Conservation (phyloP, 208 protist genomes). For the Wallacemonas sp. region DNA sequence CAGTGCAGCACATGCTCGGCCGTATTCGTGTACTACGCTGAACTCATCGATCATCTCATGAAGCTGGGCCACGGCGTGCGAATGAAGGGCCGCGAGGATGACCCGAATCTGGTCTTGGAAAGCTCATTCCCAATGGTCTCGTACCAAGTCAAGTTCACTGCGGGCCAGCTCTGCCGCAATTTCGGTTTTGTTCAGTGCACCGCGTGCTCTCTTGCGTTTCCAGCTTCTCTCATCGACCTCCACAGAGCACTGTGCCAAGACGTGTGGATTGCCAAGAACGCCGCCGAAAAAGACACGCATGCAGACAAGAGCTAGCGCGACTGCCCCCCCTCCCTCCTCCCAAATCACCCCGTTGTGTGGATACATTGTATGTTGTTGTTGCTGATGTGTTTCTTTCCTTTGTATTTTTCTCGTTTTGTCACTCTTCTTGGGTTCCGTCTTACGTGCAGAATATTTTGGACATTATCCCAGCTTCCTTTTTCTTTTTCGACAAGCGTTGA, state of each 20-base stretch:
- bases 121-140: slow-evolving; percentile 39
- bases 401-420: too few species aligned
- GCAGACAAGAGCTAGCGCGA: too few species aligned
- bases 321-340: too few species aligned
- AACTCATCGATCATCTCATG: slow-evolving; percentile 57
- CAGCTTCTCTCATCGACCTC: slow-evolving; percentile 19
- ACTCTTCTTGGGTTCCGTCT: too few species aligned
- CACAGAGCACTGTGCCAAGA: slow-evolving; percentile 33
- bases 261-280: neutral
- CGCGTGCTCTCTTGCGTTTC: slow-evolving; percentile 37
- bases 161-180: slow-evolving; percentile 31
- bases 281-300: neutral
- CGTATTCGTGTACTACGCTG: slow-evolving; percentile 66
- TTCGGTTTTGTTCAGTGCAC: slow-evolving; percentile 44
- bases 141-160: slow-evolving; percentile 57
- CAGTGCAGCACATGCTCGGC: slow-evolving; percentile 42
- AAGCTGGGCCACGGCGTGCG: slow-evolving; percentile 27
- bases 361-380: too few species aligned
- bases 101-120: slow-evolving; percentile 5
- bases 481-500: neutral
- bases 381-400: too few species aligned
- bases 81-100: neutral
- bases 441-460: too few species aligned
- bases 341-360: too few species aligned
- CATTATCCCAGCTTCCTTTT: too few species aligned